Evolutionary conservation across 441 rosid genomes (phyloP).

Genomic region (Erodium moschatum): DNA sequence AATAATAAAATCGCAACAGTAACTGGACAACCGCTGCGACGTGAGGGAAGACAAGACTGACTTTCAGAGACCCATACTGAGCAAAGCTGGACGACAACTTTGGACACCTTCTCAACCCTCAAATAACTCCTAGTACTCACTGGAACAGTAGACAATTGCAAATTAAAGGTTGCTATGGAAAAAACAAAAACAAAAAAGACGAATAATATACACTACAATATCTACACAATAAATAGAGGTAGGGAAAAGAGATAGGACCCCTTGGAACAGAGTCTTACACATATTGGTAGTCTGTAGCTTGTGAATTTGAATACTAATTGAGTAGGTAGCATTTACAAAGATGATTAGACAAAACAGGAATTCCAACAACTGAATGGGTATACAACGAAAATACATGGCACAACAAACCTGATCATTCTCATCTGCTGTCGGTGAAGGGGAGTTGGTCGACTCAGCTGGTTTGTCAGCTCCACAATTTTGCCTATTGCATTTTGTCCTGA

Average conservation of each 20-base stretch:
- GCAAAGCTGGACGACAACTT: conserved; percentile 58
- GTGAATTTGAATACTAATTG: conserved; percentile 18
- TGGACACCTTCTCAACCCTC: conserved; percentile 87
- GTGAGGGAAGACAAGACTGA: conserved; percentile 81
- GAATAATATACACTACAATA: conserved; percentile 1
- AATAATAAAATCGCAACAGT: conserved; percentile 47
- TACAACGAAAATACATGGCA: conserved; percentile 31
- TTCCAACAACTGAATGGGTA: conserved; percentile 24
- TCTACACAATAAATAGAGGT: not conserved
- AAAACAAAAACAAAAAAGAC: not conserved
- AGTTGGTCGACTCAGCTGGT: conserved; percentile 49
- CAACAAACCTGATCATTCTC: conserved; percentile 88
- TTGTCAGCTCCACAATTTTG: conserved; percentile 97
- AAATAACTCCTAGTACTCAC: conserved; percentile 98
- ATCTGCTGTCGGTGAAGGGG: conserved; percentile 54
- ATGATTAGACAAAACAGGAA: conserved; percentile 21
- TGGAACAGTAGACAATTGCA: conserved; percentile 89
- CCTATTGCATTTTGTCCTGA: conserved; percentile 91
- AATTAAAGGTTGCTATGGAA: conserved; percentile 45
- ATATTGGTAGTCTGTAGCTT: conserved; percentile 1
- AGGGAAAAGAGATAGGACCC: conserved; percentile 5
- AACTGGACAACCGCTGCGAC: conserved; percentile 73
- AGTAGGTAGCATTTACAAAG: conserved; percentile 27
- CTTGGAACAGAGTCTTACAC: conserved; percentile 20
- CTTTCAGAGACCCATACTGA: conserved; percentile 87